Evolutionary conservation across 805 yeast species (phyloP).

Genomic region (Maudiozyma turicensis): DNA sequence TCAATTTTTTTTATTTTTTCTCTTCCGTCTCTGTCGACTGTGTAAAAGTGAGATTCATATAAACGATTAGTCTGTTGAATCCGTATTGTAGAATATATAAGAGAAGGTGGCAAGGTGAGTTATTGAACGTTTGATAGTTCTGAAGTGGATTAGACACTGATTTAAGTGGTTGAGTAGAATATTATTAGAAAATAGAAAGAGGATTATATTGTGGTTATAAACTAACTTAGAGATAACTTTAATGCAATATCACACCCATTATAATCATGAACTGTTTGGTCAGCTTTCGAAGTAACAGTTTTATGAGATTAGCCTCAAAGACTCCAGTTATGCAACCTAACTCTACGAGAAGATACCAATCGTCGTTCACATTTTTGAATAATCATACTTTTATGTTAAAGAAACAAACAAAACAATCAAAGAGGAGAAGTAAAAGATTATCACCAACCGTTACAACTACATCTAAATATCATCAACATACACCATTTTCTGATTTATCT

Average conservation of each 20-base stretch:
- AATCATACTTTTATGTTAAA: slow-evolving; percentile 13
- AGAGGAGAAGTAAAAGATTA: slow-evolving; percentile 1
- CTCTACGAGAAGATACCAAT: slow-evolving; percentile 9
- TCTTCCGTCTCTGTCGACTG: too few species aligned
- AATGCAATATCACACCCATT: background rate
- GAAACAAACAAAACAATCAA: slow-evolving; percentile 3
- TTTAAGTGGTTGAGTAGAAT: too few species aligned
- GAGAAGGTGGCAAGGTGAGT: too few species aligned
- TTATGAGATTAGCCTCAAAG: background rate
- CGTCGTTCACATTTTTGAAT: slow-evolving; percentile 18
- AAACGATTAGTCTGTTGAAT: too few species aligned
- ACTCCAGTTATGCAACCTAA: background rate
- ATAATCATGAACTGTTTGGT: background rate
- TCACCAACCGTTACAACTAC: slow-evolving; percentile 4
- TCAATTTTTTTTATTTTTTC: too few species aligned
- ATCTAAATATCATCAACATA: slow-evolving; percentile 3
- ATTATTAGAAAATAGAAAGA: too few species aligned
- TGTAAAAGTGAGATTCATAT: too few species aligned
- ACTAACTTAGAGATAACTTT: background rate
- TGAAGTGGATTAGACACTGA: too few species aligned
- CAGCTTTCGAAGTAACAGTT: background rate
- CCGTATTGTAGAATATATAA: too few species aligned
- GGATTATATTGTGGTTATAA: too few species aligned
- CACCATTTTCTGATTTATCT: background rate
- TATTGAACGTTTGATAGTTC: too few species aligned